Evolutionary conservation across 257 asterid genomes (phyloP).

Genomic region (Haberlea rhodopensis): DNA sequence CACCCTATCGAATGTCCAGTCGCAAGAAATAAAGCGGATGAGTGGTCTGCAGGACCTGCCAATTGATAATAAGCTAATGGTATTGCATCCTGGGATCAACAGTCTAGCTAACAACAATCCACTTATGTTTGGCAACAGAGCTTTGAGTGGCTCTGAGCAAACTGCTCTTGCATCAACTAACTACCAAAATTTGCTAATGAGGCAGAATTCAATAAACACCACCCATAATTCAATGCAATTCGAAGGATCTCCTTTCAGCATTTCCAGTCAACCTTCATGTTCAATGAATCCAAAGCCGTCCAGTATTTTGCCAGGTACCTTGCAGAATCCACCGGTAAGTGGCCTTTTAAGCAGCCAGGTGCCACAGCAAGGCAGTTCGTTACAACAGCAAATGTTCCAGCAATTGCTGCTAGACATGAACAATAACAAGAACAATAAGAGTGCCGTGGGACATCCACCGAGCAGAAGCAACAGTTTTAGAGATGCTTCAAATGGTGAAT

Average conservation of each 20-base stretch:
- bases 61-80: constrained; percentile 59
- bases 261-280: constrained; percentile 39
- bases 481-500: constrained; percentile 45
- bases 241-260: constrained; percentile 53
- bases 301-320: constrained; percentile 35
- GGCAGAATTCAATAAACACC: constrained; percentile 77
- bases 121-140: constrained; percentile 51
- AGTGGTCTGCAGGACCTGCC: constrained; percentile 58
- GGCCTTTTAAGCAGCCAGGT: constrained; percentile 42
- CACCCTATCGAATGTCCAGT: constrained; percentile 43
- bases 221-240: constrained; percentile 40
- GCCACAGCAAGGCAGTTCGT: constrained; percentile 42
- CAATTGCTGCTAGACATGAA: constrained; percentile 63
- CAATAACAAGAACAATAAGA: constrained; percentile 36
- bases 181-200: constrained; percentile 68
- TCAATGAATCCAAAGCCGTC: constrained; percentile 46
- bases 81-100: constrained; percentile 53
- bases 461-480: constrained; percentile 71
- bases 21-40: constrained; percentile 58
- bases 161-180: constrained; percentile 61
- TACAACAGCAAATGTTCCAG: constrained; percentile 76
- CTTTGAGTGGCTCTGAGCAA: constrained; percentile 65
- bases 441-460: constrained; percentile 36
- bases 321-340: constrained; percentile 36
- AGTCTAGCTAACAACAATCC: constrained; percentile 50